A percentile compares a stretch with the other conserved stretches of the same genome.
Evolutionary conservation across 352 stramenopile species (phyloP).

Genomic region (Thalassiosira livingstoniorum): DNA sequence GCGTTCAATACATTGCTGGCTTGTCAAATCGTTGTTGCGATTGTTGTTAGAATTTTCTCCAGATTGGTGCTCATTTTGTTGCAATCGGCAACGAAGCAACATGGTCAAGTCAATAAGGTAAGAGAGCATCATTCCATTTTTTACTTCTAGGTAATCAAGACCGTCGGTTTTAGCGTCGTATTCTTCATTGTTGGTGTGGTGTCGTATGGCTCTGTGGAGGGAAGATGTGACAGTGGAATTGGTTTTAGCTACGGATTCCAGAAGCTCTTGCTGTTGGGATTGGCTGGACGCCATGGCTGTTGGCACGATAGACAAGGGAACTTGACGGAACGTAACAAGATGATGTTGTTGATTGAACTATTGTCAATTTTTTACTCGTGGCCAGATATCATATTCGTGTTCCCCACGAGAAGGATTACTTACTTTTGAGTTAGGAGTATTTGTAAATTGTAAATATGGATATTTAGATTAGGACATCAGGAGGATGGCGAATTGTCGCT

Average conservation of each 20-base stretch:
- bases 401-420: too few relatives aligned
- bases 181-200: conserved; percentile 29
- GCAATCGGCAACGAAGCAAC: conserved; percentile 48
- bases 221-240: conserved; percentile 32
- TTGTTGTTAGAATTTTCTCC: neutral
- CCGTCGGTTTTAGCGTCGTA: conserved; percentile 45
- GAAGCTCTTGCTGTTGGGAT: conserved; percentile 8
- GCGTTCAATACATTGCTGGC: conserved; percentile 47
- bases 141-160: conserved; percentile 78
- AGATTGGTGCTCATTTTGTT: conserved; percentile 18
- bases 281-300: too few relatives aligned
- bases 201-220: conserved; percentile 43
- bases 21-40: neutral
- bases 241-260: conserved; percentile 34
- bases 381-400: too few relatives aligned
- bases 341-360: too few relatives aligned
- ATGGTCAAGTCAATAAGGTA: conserved; percentile 82
- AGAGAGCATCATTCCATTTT: conserved; percentile 76
- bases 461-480: too few relatives aligned
- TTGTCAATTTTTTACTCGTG: too few relatives aligned
- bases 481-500: too few relatives aligned
- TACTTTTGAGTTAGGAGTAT: too few relatives aligned
- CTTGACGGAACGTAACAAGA: too few relatives aligned
- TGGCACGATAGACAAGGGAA: too few relatives aligned
- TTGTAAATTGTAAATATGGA: too few relatives aligned